A percentile compares a stretch with the other conserved stretches of the same genome.
These are phyloP conservation scores for Malus hybrid DNA, from an alignment of 331 rosid species.

Conservation along the genomic window DNA sequence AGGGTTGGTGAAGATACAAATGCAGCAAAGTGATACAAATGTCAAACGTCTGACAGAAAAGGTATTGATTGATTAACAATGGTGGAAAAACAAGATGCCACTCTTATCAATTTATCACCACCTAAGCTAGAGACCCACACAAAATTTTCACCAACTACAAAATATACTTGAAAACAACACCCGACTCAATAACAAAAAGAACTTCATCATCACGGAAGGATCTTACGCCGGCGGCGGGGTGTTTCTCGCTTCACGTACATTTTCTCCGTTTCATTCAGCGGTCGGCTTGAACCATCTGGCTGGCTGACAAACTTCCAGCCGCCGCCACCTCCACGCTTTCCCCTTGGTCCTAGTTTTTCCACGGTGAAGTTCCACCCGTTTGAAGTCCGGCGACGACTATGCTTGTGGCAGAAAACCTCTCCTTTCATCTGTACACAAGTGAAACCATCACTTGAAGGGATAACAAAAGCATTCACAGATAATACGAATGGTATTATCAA, in stretches of 20 bases:
- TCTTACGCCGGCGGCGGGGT: constrained; percentile 66
- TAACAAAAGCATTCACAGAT: neutral
- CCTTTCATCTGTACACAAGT: constrained; percentile 59
- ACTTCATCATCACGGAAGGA: constrained; percentile 49
- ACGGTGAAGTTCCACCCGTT: constrained; percentile 79
- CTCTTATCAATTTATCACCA: no score
- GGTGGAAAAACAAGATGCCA: neutral
- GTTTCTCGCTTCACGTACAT: constrained; percentile 83
- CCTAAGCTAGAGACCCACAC: neutral
- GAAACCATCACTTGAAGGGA: constrained; percentile 11
- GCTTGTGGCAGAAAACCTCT: constrained; percentile 74
- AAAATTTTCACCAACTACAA: neutral
- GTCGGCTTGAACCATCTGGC: constrained; percentile 90
- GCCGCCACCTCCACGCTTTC: constrained; percentile 79
- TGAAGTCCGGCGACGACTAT: constrained; percentile 68
- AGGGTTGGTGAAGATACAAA: neutral
- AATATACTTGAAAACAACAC: neutral
- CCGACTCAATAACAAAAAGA: neutral
- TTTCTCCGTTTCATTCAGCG: constrained; percentile 78
- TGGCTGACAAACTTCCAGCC: constrained; percentile 91
- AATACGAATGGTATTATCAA: neutral
- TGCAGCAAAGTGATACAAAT: neutral
- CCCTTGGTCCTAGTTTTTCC: constrained; percentile 74
- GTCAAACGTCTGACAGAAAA: neutral
- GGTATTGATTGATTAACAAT: neutral